Conservation (phyloP, 2,329 filamentous ascomycete species). For the Paracoccidioides brasiliensis region DNA sequence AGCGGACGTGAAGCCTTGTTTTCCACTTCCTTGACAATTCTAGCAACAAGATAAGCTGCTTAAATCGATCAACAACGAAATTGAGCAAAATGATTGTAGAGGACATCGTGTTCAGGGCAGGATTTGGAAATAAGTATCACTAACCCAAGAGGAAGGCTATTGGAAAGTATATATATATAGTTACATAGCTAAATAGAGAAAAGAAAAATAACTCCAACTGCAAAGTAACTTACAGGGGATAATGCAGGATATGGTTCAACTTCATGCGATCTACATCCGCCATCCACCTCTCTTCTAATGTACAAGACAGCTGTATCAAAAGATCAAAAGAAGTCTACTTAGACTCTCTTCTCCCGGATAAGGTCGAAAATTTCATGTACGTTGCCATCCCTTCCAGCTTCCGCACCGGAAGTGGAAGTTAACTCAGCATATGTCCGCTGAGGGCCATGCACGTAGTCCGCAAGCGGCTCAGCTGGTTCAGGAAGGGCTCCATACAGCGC, state of each 20-base stretch:
- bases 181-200: not conserved
- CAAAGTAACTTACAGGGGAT: not conserved
- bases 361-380: not conserved
- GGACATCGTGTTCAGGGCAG: not conserved
- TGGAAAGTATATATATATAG: not conserved
- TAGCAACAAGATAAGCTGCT: too few species aligned
- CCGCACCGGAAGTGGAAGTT: not conserved
- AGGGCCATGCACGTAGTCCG: not conserved
- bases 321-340: not conserved
- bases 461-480: conserved; percentile 2
- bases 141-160: not conserved
- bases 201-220: not conserved
- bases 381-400: not conserved
- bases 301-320: too few species aligned
- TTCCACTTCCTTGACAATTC: too few species aligned
- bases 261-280: not conserved
- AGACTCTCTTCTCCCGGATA: not conserved
- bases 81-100: too few species aligned
- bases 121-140: not conserved
- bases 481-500: conserved; percentile 6
- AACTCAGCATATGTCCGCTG: not conserved
- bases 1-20: too few species aligned
- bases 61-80: too few species aligned
- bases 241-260: not conserved
- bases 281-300: too few species aligned